Evolutionary conservation across 1,139 yeast species (phyloP).

Genomic region (Yamadazyma membranifaciens): DNA sequence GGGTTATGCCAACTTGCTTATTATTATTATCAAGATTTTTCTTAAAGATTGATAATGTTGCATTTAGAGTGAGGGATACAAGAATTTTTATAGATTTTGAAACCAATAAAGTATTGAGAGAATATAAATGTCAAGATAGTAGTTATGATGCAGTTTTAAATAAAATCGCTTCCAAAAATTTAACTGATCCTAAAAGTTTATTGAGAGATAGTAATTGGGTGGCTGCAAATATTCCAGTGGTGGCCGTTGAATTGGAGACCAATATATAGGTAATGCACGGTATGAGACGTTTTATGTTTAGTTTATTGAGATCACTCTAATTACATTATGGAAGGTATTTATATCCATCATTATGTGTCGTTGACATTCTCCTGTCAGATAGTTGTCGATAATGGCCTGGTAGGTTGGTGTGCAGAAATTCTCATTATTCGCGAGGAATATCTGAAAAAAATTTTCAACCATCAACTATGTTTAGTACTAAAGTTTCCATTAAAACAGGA

Average conservation of each 20-base stretch:
- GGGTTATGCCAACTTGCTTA: constrained; percentile 87
- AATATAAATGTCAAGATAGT: constrained; percentile 73
- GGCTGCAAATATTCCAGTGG: constrained; percentile 53
- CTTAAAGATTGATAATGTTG: constrained; percentile 84
- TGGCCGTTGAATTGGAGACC: constrained; percentile 16
- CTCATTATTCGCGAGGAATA: background rate
- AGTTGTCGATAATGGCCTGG: too few relatives aligned
- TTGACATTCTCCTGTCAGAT: background rate
- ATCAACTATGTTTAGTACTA: constrained; percentile 8
- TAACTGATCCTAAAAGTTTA: constrained; percentile 70
- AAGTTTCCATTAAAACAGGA: constrained; percentile 6
- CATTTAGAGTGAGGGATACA: constrained; percentile 81
- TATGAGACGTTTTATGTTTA: too few relatives aligned
- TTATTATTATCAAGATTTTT: constrained; percentile 74
- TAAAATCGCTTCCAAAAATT: constrained; percentile 33
- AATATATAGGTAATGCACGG: background rate
- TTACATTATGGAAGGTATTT: too few relatives aligned
- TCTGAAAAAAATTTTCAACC: constrained; percentile 8
- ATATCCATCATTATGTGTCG: background rate
- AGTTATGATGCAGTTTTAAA: constrained; percentile 56
- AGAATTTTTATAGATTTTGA: constrained; percentile 79
- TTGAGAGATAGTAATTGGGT: constrained; percentile 87
- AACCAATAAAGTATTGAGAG: constrained; percentile 64
- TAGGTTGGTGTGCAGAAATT: background rate
- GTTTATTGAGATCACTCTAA: too few relatives aligned